phyloP scores from a whole-genome alignment of 2,329 filamentous ascomycete genomes.

The Ilyonectria robusta region DNA sequence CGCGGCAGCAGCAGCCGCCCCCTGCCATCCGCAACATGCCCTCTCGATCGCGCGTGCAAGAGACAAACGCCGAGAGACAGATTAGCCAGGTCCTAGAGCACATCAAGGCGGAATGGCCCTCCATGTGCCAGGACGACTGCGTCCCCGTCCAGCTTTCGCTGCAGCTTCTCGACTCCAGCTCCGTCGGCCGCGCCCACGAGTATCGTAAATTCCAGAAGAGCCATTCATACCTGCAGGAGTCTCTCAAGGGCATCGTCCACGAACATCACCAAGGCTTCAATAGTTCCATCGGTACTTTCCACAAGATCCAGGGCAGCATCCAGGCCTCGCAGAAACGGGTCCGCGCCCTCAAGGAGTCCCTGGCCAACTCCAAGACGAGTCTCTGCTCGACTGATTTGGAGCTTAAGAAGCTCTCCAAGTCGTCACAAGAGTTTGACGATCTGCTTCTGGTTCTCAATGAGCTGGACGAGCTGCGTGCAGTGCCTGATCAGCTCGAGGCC shows the following conservation, averaged over 20 bases:
- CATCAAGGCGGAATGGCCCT: conserved; percentile 91
- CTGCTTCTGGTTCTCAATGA: conserved; percentile 87
- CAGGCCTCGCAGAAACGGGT: conserved; percentile 90
- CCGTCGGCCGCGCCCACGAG: conserved; percentile 90
- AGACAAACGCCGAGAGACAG: conserved; percentile 68
- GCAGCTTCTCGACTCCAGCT: conserved; percentile 94
- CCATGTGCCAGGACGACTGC: conserved; percentile 90
- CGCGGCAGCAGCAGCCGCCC: conserved; percentile 46
- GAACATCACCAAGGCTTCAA: conserved; percentile 99
- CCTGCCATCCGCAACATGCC: conserved; percentile 52
- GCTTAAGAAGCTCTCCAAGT: conserved; percentile 88
- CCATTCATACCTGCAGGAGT: conserved; percentile 90
- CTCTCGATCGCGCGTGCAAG: conserved; percentile 55
- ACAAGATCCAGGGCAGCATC: conserved; percentile 97
- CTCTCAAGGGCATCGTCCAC: conserved; percentile 95
- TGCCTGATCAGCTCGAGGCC: conserved; percentile 94
- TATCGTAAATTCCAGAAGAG: conserved; percentile 88
- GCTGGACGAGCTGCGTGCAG: conserved; percentile 87
- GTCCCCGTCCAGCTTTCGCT: conserved; percentile 95
- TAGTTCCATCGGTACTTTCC: conserved; percentile 97
- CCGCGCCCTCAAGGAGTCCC: conserved; percentile 84
- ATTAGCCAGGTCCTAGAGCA: conserved; percentile 79
- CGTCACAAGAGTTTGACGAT: conserved; percentile 91
- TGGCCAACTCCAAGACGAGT: conserved; percentile 84
- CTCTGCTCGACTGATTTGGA: conserved; percentile 91